These are phyloP conservation scores for Amylocarpus encephaloides DNA, from an alignment of 2,329 filamentous ascomycete species.

Conservation along the genomic window DNA sequence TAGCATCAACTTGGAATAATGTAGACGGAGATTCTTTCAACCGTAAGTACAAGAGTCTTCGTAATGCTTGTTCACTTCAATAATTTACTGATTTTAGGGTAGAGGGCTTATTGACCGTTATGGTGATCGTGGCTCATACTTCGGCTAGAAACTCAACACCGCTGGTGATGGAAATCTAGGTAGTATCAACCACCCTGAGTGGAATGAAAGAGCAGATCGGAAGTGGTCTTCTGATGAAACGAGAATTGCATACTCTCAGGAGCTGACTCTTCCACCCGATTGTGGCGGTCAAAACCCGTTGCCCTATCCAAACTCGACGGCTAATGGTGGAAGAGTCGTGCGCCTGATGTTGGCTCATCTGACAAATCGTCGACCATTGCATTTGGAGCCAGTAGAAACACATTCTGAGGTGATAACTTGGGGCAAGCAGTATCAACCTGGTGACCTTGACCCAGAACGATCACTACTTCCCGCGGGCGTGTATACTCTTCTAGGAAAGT, in stretches of 20 bases:
- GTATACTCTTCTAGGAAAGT: constrained; percentile 7
- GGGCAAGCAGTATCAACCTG: constrained; percentile 31
- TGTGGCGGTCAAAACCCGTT: constrained; percentile 41
- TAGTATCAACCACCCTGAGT: constrained; percentile 39
- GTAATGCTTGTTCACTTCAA: no score
- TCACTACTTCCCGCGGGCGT: background rate
- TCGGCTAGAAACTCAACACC: constrained; percentile 38
- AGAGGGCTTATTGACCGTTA: constrained; percentile 38
- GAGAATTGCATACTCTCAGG: constrained; percentile 38
- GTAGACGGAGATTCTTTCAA: constrained; percentile 26
- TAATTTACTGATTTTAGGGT: constrained; percentile 37
- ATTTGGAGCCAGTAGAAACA: constrained; percentile 18
- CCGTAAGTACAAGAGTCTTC: no score
- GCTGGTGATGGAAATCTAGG: constrained; percentile 32
- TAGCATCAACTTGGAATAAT: constrained; percentile 41
- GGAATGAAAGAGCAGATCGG: constrained; percentile 43
- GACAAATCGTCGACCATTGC: constrained; percentile 29
- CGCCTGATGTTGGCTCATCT: constrained; percentile 39
- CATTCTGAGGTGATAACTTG: constrained; percentile 32
- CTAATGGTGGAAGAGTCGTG: constrained; percentile 33
- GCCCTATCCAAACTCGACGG: constrained; percentile 36
- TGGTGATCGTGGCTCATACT: constrained; percentile 40
- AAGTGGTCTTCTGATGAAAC: constrained; percentile 38
- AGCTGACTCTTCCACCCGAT: constrained; percentile 33
- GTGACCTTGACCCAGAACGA: background rate